These are phyloP conservation scores for Stemphylium beticola DNA, from an alignment of 2,329 filamentous ascomycete genomes.

Conservation along the genomic window DNA sequence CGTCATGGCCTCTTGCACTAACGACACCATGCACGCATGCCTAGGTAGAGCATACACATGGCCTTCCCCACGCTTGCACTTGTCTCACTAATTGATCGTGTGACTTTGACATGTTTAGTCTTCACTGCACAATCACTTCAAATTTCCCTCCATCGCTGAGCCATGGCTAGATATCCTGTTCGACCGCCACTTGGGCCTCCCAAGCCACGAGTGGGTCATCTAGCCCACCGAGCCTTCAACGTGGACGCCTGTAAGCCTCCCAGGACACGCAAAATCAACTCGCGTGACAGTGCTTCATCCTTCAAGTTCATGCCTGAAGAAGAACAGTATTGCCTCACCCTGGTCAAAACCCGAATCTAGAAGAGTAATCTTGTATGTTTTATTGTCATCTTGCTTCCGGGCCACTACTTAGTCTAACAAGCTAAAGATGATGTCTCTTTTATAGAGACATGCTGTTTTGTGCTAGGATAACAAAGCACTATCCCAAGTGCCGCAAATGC, in stretches of 20 bases:
- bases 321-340: too few relatives aligned
- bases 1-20: slow-evolving; percentile 22
- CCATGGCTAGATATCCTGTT: not conserved
- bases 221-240: not conserved
- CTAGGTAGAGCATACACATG: slow-evolving; percentile 7
- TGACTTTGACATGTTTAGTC: not conserved
- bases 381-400: slow-evolving; percentile 10
- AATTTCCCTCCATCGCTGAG: not conserved
- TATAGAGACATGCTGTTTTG: slow-evolving; percentile 10
- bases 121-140: too few relatives aligned
- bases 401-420: slow-evolving; percentile 8
- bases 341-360: too few relatives aligned
- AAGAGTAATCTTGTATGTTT: not conserved
- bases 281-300: slow-evolving; percentile 8
- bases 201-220: slow-evolving; percentile 1
- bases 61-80: slow-evolving; percentile 2
- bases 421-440: slow-evolving; percentile 14
- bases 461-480: slow-evolving; percentile 14
- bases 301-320: not conserved
- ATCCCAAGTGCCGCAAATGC: slow-evolving; percentile 25
- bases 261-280: not conserved
- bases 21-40: slow-evolving; percentile 3
- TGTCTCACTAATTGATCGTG: slow-evolving; percentile 4
- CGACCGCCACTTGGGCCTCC: too few relatives aligned
- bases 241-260: not conserved